Evolutionary conservation across 2,329 filamentous ascomycete species (phyloP).

Genomic region (Aspergillus oerlinghausenensis): DNA sequence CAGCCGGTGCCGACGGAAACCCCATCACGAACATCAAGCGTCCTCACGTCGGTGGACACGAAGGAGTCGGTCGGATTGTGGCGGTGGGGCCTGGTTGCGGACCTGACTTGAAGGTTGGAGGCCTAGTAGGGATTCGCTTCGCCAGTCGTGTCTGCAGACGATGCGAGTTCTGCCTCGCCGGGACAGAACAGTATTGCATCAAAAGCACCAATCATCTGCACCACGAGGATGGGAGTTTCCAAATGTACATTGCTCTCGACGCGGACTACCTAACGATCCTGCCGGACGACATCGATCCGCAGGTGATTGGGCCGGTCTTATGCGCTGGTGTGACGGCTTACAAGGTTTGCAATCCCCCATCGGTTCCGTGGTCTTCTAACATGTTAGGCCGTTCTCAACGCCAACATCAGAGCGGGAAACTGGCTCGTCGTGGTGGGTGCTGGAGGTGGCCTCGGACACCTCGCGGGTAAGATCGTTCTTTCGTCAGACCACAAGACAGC

Average conservation of each 20-base stretch:
- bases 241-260: slow-evolving; percentile 44
- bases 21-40: slow-evolving; percentile 44
- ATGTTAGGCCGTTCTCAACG: slow-evolving; percentile 38
- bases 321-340: slow-evolving; percentile 45
- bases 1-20: slow-evolving; percentile 34
- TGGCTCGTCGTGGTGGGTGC: slow-evolving; percentile 45
- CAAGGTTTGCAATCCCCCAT: slow-evolving; percentile 26
- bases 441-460: slow-evolving; percentile 44
- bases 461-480: slow-evolving; percentile 31
- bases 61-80: slow-evolving; percentile 43
- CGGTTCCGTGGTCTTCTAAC: neutral
- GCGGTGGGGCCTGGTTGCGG: slow-evolving; percentile 34
- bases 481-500: neutral
- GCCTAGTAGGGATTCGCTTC: slow-evolving; percentile 43
- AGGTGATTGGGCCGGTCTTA: slow-evolving; percentile 39
- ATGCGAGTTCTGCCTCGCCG: slow-evolving; percentile 42
- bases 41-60: slow-evolving; percentile 44
- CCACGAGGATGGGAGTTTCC: slow-evolving; percentile 45
- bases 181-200: slow-evolving; percentile 39
- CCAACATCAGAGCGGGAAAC: slow-evolving; percentile 36
- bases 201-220: slow-evolving; percentile 44
- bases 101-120: slow-evolving; percentile 34
- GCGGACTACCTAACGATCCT: slow-evolving; percentile 42
- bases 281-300: slow-evolving; percentile 41
- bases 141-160: slow-evolving; percentile 39